Base-by-base conservation (phyloP, 176 grass and related monocot genomes). In the Oryza officinalis region DNA sequence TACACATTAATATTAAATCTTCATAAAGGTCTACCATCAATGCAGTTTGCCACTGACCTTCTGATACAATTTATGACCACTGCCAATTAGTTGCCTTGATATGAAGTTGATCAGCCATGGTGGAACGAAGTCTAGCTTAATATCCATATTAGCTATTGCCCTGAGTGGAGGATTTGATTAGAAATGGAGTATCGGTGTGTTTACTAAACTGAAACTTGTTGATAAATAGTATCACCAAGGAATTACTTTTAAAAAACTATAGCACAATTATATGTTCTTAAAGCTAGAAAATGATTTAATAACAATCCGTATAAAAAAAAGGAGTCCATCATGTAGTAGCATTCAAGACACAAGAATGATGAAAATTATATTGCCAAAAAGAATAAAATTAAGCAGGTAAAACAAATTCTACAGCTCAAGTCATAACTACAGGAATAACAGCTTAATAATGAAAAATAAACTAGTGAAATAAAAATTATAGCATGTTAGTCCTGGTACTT, bases 111-210 rank as follows among this genome's bases (percentile, higher is more conserved):
- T 99, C 61, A 99, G 60, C 63, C 82, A 92, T 72, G 96, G 92
- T 77, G 96, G 96, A 46, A 96, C 93, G 59, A 98, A 98, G 75
- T 98, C 96, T 78, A 98, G 67, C 61, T 98, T 98, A 77, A 98
- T 90, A 84, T 98, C 96, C 93, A 95, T 81, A 96, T 96, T 98
- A 86, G 88, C 89, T 81, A 94, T 86, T 85, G 68, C 83, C 96
- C 96, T 98, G 89, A 86, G 93, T 27, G 35, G 67, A 69, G 59
- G 27, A 67, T 86, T 72, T 45, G 46, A 32, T 80, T 25, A 47
- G 31, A 69, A 71, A 60, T 10, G 37, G 14, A 86, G 81, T 46
- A 4, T 26, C 28, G 26, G 12, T 49, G 47, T 77, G 73, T 78
- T 50, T 67, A 37, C 26, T 47, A 68, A 65, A 65, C 54, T 65